phyloP scores from a whole-genome alignment of 2,329 filamentous ascomycete genomes.

The Calonectria henricotiae region DNA sequence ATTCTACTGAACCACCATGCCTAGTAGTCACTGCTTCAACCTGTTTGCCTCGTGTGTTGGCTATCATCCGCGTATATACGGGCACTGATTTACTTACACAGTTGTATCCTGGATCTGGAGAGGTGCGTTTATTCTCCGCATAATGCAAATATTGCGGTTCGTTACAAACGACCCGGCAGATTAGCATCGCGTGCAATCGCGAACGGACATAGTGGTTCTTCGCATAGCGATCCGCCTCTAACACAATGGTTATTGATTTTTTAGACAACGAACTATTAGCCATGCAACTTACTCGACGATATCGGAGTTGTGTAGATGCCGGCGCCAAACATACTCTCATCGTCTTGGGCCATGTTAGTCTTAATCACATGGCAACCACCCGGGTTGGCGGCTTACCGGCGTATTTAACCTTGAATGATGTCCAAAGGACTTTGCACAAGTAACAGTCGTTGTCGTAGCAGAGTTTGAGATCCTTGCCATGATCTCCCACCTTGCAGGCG shows the following conservation, averaged over 20 bases:
- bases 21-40: neutral
- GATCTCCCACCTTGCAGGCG: neutral
- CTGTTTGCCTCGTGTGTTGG: neutral
- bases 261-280: neutral
- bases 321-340: constrained; percentile 24
- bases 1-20: constrained; percentile 1
- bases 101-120: constrained; percentile 20
- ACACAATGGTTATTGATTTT: neutral
- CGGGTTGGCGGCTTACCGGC: neutral
- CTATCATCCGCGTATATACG: rapidly evolving
- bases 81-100: neutral
- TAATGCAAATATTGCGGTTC: neutral
- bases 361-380: neutral
- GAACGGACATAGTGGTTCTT: neutral
- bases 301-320: constrained; percentile 27
- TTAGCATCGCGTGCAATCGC: neutral
- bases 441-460: constrained; percentile 15
- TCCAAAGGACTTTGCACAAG: constrained; percentile 17
- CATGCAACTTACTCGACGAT: constrained; percentile 18
- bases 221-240: constrained; percentile 32
- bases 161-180: constrained; percentile 19
- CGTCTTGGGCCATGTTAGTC: neutral
- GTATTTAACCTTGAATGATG: constrained; percentile 22
- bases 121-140: neutral
- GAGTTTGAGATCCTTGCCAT: neutral